These are phyloP conservation scores for Pythium sp. DNA, from an alignment of 352 stramenopile genomes.

Conservation along the genomic window DNA sequence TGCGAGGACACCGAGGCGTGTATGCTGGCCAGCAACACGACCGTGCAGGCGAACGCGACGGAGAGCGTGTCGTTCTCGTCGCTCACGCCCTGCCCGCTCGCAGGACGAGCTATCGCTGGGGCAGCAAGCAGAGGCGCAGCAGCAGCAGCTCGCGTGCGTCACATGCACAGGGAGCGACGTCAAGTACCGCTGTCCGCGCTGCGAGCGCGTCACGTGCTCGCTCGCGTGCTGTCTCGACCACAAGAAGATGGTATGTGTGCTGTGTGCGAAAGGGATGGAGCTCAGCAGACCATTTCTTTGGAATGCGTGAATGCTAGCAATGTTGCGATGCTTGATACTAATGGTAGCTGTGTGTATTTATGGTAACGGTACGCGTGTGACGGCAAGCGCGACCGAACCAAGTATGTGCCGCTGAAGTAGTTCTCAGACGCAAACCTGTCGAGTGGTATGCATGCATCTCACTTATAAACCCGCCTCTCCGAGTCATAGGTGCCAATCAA, in stretches of 20 bases:
- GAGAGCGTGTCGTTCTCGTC: neutral
- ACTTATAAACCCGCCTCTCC: neutral
- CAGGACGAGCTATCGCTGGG: constrained; percentile 1
- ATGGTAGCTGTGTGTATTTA: constrained; percentile 2
- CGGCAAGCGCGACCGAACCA: constrained; percentile 81
- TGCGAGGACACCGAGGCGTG: neutral
- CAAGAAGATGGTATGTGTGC: constrained; percentile 63
- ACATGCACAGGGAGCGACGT: constrained; percentile 46
- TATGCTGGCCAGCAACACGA: neutral
- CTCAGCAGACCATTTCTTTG: neutral
- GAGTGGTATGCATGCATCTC: constrained; percentile 35
- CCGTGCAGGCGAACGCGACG: neutral
- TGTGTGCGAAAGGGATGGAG: neutral
- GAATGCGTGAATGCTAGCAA: no score
- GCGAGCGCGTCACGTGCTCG: constrained; percentile 82
- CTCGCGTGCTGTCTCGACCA: constrained; percentile 73
- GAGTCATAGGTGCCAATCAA: neutral
- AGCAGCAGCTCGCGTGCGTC: constrained; percentile 29
- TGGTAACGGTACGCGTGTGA: constrained; percentile 64
- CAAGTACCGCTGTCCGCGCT: constrained; percentile 86
- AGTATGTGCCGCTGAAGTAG: constrained; percentile 66
- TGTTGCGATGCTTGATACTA: neutral
- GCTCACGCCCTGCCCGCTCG: constrained; percentile 15
- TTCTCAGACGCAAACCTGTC: constrained; percentile 79
- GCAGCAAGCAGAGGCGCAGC: constrained; percentile 20